phyloP scores from a whole-genome alignment of 371 early-diverging fungal genomes.

The Cokeromyces recurvatus region DNA sequence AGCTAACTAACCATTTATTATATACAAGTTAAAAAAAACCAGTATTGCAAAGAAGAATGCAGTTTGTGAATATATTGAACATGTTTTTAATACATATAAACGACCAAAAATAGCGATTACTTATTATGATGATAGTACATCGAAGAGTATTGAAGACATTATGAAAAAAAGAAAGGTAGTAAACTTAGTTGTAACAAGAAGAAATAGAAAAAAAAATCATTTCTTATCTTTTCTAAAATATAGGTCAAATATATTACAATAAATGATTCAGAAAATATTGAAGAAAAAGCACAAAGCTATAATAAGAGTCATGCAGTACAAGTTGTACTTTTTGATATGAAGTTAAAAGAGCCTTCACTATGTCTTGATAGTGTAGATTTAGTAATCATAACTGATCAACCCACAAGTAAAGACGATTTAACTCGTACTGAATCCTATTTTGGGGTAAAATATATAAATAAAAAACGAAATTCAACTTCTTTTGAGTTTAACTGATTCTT shows the following conservation, averaged over 20 bases:
- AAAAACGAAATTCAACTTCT: neutral
- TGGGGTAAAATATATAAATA: neutral
- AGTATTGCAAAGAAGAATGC: conserved; percentile 36
- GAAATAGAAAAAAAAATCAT: neutral
- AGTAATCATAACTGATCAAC: conserved; percentile 9
- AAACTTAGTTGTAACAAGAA: too few relatives aligned
- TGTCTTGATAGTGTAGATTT: too few relatives aligned
- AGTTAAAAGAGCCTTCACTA: neutral
- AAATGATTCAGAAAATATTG: neutral
- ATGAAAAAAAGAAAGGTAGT: conserved; percentile 21
- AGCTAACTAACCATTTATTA: too few relatives aligned
- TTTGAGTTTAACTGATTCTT: neutral
- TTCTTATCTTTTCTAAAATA: too few relatives aligned
- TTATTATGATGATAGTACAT: conserved; percentile 52
- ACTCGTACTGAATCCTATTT: conserved; percentile 6
- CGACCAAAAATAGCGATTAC: conserved; percentile 57
- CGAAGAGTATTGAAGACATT: conserved; percentile 33
- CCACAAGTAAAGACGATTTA: neutral
- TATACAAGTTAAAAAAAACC: conserved; percentile 9
- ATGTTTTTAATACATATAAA: conserved; percentile 28
- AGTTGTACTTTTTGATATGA: conserved; percentile 10
- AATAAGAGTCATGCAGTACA: conserved; percentile 3
- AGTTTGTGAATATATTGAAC: conserved; percentile 45
- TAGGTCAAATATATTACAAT: conserved; percentile 1
- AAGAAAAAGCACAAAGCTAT: neutral